A percentile compares a stretch with the other conserved stretches of the same genome.
These are phyloP conservation scores for Meyerozyma smithsonii DNA, from an alignment of 1,139 yeast species.

Conservation along the genomic window DNA sequence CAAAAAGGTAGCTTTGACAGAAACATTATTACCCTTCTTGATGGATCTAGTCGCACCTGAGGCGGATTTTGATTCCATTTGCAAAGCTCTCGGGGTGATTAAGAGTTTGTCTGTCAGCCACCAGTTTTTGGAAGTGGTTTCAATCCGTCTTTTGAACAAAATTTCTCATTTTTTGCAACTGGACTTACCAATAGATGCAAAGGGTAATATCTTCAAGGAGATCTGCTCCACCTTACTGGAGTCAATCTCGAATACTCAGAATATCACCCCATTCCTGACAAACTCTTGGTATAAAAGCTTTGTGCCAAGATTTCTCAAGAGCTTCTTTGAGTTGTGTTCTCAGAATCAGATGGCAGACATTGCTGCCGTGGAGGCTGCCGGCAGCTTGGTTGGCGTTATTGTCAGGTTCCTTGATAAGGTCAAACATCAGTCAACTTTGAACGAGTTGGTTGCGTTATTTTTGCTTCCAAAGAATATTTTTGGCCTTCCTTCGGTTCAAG, in stretches of 20 bases:
- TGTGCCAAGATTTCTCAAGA: slow-evolving; percentile 25
- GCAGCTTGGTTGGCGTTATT: slow-evolving; percentile 34
- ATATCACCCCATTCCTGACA: slow-evolving; percentile 26
- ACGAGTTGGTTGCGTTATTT: slow-evolving; percentile 27
- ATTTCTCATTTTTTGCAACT: slow-evolving; percentile 17
- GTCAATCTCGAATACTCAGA: slow-evolving; percentile 21
- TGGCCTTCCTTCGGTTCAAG: slow-evolving; percentile 13
- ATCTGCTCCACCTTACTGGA: slow-evolving; percentile 23
- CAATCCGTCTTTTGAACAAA: slow-evolving; percentile 47
- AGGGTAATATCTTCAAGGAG: slow-evolving; percentile 12
- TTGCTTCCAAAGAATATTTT: slow-evolving; percentile 9
- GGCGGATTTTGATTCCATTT: slow-evolving; percentile 26
- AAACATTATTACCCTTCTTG: slow-evolving; percentile 57
- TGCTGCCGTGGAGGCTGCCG: slow-evolving; percentile 26
- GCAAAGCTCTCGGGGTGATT: slow-evolving; percentile 39
- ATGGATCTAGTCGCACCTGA: slow-evolving; percentile 39
- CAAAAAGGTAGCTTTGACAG: slow-evolving; percentile 42
- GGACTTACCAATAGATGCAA: slow-evolving; percentile 10
- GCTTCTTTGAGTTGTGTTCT: slow-evolving; percentile 10
- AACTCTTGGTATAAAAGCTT: slow-evolving; percentile 40
- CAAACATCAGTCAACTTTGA: slow-evolving; percentile 35
- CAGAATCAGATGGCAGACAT: slow-evolving; percentile 10
- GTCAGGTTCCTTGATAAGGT: slow-evolving; percentile 31
- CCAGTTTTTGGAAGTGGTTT: slow-evolving; percentile 45
- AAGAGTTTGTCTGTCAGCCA: slow-evolving; percentile 41